Evolutionary conservation across 2,329 filamentous ascomycete species (phyloP).

Genomic region (Xylariaceae sp.): DNA sequence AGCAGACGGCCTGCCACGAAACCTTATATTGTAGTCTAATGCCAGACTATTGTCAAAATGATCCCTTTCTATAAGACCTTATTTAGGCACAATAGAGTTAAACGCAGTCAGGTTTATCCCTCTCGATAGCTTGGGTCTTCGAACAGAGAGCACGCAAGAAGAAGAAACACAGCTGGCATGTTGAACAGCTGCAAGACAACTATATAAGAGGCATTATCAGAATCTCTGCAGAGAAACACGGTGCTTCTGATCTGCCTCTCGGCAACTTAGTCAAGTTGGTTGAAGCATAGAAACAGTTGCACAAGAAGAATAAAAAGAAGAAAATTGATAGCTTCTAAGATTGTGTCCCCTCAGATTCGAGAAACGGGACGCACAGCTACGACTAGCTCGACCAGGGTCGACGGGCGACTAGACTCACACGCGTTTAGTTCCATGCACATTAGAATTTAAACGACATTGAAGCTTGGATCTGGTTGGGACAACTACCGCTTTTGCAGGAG

Average conservation of each 20-base stretch:
- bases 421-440: not conserved
- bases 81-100: not conserved
- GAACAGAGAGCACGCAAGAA: not conserved
- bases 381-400: not conserved
- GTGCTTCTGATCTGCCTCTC: not conserved
- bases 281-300: too few species aligned
- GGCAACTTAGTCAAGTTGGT: not conserved
- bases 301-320: too few species aligned
- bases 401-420: not conserved
- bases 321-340: too few species aligned
- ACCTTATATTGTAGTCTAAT: slow-evolving; percentile 30
- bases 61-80: slow-evolving; percentile 5
- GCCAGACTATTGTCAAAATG: slow-evolving; percentile 6
- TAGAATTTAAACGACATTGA: not conserved
- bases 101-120: not conserved
- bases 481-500: not conserved
- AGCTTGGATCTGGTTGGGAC: not conserved
- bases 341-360: too few species aligned
- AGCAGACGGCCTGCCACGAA: slow-evolving; percentile 21
- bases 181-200: not conserved
- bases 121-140: not conserved
- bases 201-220: not conserved
- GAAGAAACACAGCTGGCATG: not conserved
- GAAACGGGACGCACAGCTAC: not conserved
- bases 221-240: not conserved